Percentiles rank a stretch among this genome's conserved stretches.
phyloP scores from a whole-genome alignment of 108 stramenopile genomes.

The Cyclostephanos tholiformis region DNA sequence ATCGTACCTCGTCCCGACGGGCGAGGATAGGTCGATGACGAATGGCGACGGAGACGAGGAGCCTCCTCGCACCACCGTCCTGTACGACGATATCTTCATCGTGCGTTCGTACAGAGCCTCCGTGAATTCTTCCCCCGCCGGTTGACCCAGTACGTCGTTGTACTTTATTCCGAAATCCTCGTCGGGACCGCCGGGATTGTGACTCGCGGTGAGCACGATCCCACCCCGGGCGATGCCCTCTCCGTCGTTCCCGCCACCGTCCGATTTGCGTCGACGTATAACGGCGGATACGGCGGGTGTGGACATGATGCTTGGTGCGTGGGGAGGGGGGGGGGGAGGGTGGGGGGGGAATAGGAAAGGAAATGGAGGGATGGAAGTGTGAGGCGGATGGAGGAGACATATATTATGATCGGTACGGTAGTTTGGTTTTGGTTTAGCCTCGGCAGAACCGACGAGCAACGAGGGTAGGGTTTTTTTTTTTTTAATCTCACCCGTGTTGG shows the following conservation, averaged over 20 bases:
- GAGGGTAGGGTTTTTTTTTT: no score
- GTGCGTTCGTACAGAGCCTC: conserved; percentile 81
- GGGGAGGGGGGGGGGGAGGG: not conserved
- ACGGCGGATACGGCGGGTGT: conserved; percentile 93
- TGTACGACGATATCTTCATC: conserved; percentile 63
- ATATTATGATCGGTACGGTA: no score
- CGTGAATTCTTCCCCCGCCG: conserved; percentile 96
- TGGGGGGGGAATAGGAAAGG: no score
- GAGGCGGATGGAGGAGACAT: no score
- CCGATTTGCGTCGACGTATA: conserved; percentile 61
- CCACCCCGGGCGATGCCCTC: conserved; percentile 80
- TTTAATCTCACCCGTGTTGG: conserved; percentile 55
- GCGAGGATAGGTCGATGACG: conserved; percentile 69
- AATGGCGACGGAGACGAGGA: no score
- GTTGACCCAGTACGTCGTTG: conserved; percentile 95
- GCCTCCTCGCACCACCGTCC: conserved; percentile 67
- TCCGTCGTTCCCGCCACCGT: conserved; percentile 49
- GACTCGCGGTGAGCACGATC: conserved; percentile 97
- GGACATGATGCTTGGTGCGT: conserved; percentile 78
- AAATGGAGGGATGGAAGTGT: no score
- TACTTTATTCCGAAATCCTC: conserved; percentile 98
- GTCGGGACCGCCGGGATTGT: conserved; percentile 99
- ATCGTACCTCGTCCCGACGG: conserved; percentile 62
- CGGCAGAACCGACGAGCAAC: no score
- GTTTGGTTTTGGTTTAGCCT: no score